A percentile compares a stretch with the other conserved stretches of the same genome.
These are phyloP conservation scores for Alternaria gansuensis DNA, from an alignment of 2,329 filamentous ascomycete species.

Conservation along the genomic window DNA sequence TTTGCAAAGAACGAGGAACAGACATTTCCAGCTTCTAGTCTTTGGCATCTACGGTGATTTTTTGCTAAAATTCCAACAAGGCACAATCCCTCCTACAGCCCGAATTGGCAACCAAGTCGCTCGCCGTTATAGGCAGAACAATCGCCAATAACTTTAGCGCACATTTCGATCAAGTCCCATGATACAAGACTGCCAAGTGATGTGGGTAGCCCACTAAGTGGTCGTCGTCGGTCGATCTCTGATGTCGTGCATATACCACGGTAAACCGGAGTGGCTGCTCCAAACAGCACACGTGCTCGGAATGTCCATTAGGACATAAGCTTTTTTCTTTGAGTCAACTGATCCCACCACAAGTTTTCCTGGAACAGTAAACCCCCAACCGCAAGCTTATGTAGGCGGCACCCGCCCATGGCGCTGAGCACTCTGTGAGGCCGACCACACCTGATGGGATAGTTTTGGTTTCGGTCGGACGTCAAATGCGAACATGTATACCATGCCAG, in stretches of 20 bases:
- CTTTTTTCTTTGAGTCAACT: constrained; percentile 18
- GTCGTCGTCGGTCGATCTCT: constrained; percentile 27
- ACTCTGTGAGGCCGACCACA: background rate
- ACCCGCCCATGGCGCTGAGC: constrained; percentile 14
- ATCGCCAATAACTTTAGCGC: background rate
- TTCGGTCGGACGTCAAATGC: background rate
- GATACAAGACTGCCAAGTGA: constrained; percentile 16
- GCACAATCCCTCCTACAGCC: background rate
- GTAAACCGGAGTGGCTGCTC: constrained; percentile 26
- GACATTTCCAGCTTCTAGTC: constrained; percentile 24
- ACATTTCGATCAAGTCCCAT: constrained; percentile 4
- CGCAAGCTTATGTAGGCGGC: constrained; percentile 6
- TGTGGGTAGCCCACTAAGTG: constrained; percentile 24
- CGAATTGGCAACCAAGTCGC: background rate
- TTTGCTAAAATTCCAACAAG: constrained; percentile 2
- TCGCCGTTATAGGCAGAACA: background rate
- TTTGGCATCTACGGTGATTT: constrained; percentile 11
- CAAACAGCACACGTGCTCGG: constrained; percentile 24
- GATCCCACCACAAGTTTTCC: constrained; percentile 13
- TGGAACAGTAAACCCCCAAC: background rate
- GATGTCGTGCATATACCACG: constrained; percentile 41
- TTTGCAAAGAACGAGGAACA: constrained; percentile 21
- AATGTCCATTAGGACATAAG: constrained; percentile 22
- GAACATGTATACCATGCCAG: constrained; percentile 1
- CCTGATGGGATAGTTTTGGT: background rate